Percentiles rank a stretch among this genome's conserved stretches.
phyloP scores from a whole-genome alignment of 441 rosid species.

The California macrophylla region DNA sequence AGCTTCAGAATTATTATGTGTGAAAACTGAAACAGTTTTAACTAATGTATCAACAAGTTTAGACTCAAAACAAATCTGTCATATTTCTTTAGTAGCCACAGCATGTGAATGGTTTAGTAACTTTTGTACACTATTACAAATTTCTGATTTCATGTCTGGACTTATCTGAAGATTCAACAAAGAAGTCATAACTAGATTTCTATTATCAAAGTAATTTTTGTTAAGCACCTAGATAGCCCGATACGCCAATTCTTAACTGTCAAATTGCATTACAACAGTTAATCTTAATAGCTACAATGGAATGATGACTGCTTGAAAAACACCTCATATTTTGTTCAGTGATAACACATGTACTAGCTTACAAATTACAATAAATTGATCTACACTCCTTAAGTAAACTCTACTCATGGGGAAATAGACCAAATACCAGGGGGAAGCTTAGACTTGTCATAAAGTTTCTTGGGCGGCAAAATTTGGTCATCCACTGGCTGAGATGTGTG shows the following conservation, averaged over 20 bases:
- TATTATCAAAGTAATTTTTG: not conserved
- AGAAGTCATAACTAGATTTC: not conserved
- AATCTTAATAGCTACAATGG: not conserved
- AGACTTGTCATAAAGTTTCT: slow-evolving; percentile 50
- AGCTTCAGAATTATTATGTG: not conserved
- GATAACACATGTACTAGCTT: not conserved
- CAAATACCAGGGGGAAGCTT: slow-evolving; percentile 63
- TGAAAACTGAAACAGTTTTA: not conserved
- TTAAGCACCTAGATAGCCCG: not conserved
- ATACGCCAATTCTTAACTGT: not conserved
- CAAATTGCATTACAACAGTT: not conserved
- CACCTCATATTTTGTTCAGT: not conserved
- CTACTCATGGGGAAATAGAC: slow-evolving; percentile 4
- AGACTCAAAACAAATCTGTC: not conserved
- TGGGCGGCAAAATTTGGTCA: slow-evolving; percentile 43
- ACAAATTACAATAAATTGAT: slow-evolving; percentile 1
- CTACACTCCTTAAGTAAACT: not conserved
- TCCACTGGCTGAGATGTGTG: slow-evolving; percentile 42
- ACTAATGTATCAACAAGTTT: not conserved
- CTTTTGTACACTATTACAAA: not conserved
- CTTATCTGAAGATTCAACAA: not conserved
- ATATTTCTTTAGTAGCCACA: not conserved
- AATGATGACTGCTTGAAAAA: not conserved
- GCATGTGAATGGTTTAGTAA: not conserved
- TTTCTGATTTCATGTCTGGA: not conserved